Base-by-base conservation (phyloP, 1,139 yeast species). In the Scheffersomyces insectosa region DNA sequence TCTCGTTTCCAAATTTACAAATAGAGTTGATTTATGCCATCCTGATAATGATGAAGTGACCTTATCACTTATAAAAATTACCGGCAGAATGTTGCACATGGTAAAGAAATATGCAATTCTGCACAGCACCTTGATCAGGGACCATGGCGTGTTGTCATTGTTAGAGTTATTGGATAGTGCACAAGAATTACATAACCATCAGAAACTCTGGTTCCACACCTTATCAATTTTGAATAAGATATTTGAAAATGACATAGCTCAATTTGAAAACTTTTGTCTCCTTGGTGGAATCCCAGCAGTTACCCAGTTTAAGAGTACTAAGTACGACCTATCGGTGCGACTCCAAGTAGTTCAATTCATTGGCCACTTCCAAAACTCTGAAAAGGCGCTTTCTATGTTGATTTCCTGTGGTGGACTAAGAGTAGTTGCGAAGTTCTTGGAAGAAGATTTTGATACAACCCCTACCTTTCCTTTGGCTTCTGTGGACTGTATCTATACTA, bases 251-350 rank as follows among this genome's bases (percentile, higher is more conserved):
- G 64, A 69, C 49, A 46, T 59, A 3, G 60, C 62, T 8, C 72
- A 69, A 33, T 66, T 78, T 48, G 83, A 79, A 46, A 78, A 70
- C 52, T 77, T 79, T 46, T 76, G 83, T 47, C 60, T 78, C 30
- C 60, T 80, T 38, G 86, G 86, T 3, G 87, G 87, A 0, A 72
- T 82, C 15, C 82, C 85, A 0, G 57, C 71, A 15, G 60, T 81
- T 1, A 70, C 79, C 0, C 72, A 70, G 41, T 73, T 79, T 47
- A 60, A 77, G 11, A 65, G 64, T 30, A 61, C 61, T 20, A 64
- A 70, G 2, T 70, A 64, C 49, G 68, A 69, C 15, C 43, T 57
- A 5, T 61, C 57, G 8, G 66, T 77, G 3, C 66, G 83, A 41
- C 48, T 63, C 12, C 75, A 74, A 50, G 79, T 80, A 6, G 77